Evolutionary conservation across 768 basidiomycete genomes (phyloP), one percentile per base, ranked within the genome.

Genomic region (Phanerodontia chrysosporium): DNA sequence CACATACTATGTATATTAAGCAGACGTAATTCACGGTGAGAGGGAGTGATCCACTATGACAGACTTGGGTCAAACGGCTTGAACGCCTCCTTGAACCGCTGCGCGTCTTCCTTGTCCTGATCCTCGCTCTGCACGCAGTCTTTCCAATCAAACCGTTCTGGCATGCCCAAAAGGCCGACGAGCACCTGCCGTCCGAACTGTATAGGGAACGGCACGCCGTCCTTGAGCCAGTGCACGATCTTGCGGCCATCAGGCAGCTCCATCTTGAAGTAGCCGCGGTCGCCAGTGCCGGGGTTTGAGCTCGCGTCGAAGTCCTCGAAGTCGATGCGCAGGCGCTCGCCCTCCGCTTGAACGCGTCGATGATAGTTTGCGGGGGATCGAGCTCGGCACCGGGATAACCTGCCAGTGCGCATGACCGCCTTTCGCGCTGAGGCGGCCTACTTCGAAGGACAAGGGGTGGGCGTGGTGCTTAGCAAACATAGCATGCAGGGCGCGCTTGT

Each of bases 321-420:
- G 58, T 86, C 84, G 49, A 94, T 80, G 3, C 89, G 89, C 42
- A 78, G 70, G 27, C 77, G 70, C 45, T 78, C 77, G 6, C 90
- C 94, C 69, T 90, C 88, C n/a, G 76, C 18, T 80, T 65, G 71
- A 98, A 98, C 12, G 84, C 79, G 12, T 80, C 74, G 69, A 89
- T 89, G 12, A 96, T 81, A 59, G 82, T 76, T 81, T 77, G 62
- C 58, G 54, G 2, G 62, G 52, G 48, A 63, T 83, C 74, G 39
- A 91, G 70, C 44, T 62, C 0, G 94, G 92, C 6, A 95, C 72
- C 25, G 95, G 92, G 0, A 92, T 82, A 35, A 82, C 86, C 70
- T 98, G 97, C 8, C 97, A 78, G 72, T 98, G 96, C 14, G 94
- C 95, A 67, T 99, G 97, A 0, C 95, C 96, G 10, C 94, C 95